Base-by-base conservation (phyloP, 2,329 filamentous ascomycete species). In the Pseudogymnoascus sp. region DNA sequence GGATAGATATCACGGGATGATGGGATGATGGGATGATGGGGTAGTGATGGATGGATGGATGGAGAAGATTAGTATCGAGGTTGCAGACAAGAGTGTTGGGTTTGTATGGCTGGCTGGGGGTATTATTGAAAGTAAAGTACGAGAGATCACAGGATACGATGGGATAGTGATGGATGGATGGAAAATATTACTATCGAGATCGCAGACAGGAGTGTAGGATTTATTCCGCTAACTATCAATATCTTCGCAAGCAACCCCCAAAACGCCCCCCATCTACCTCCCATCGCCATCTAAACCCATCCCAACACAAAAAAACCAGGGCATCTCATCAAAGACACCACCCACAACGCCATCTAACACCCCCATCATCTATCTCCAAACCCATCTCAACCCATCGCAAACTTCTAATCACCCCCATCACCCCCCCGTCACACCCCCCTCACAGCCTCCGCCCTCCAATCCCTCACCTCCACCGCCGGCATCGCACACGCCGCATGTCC, bases 381-480 rank as follows among this genome's bases (percentile, higher is more conserved):
- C 15, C 23, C 23, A 28, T n/a, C 44, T 7, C 10, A 23, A 47
- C 8, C 21, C 26, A n/a, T n/a, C n/a, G n/a, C n/a, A n/a, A n/a
- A n/a, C n/a, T n/a, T 50, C 23, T 50, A 47, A 11, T 6, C 21
- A 1, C 23, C 21, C 47, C 28, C 19, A n/a, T n/a, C n/a, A n/a
- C n/a, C n/a, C n/a, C n/a, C n/a, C n/a, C 21, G n/a, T 71, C 64
- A 72, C 17, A 71, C 68, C 17, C n/a, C n/a, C n/a, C n/a, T n/a
- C n/a, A n/a, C n/a, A n/a, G 68, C 68, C 62, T 74, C 71, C 13
- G 69, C 70, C 23, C 67, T 66, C 59, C 70, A 66, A 28, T 67
- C 68, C 13, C 70, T 64, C 15, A 69, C 40, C 59, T 74, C 70
- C 8, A 72, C 67, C 19, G 47, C 66, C 11, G 68, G 28, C 23